Conservation (phyloP, 345 rosid genomes). For the Citropsis articulata region DNA sequence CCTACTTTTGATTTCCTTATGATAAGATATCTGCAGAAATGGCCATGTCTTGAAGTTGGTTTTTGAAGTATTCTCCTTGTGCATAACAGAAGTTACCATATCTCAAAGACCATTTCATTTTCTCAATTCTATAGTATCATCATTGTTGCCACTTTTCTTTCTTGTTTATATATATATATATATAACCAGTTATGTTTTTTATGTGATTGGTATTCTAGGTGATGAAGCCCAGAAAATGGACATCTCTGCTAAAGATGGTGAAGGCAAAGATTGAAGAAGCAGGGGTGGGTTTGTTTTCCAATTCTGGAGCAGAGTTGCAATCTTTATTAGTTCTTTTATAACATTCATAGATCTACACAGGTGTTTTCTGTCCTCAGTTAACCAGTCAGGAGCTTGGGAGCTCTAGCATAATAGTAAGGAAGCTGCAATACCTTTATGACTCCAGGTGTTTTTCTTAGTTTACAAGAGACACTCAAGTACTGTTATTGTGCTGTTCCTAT, state of each 20-base stretch:
- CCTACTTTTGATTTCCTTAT: background rate
- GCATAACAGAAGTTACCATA: background rate
- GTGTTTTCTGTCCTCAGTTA: background rate
- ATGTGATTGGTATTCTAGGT: constrained; percentile 7
- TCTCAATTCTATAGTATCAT: background rate
- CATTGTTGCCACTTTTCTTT: background rate
- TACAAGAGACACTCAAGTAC: constrained; percentile 10
- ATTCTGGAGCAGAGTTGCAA: background rate
- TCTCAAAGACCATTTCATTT: background rate
- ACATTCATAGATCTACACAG: background rate
- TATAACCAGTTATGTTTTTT: background rate
- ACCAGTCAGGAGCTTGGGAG: background rate
- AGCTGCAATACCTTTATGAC: background rate
- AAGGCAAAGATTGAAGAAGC: constrained; percentile 34
- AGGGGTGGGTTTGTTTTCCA: constrained; percentile 22
- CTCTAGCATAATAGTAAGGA: constrained; percentile 9
- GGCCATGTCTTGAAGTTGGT: background rate
- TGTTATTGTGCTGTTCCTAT: background rate
- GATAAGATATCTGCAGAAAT: background rate
- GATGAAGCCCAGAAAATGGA: constrained; percentile 51
- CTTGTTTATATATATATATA: background rate
- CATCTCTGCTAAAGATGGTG: constrained; percentile 36
- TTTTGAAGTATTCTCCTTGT: background rate
- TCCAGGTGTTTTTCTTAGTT: constrained; percentile 12
- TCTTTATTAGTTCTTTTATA: background rate